Evolutionary conservation across 768 basidiomycete genomes (phyloP).

Genomic region (Mycena chlorophos): DNA sequence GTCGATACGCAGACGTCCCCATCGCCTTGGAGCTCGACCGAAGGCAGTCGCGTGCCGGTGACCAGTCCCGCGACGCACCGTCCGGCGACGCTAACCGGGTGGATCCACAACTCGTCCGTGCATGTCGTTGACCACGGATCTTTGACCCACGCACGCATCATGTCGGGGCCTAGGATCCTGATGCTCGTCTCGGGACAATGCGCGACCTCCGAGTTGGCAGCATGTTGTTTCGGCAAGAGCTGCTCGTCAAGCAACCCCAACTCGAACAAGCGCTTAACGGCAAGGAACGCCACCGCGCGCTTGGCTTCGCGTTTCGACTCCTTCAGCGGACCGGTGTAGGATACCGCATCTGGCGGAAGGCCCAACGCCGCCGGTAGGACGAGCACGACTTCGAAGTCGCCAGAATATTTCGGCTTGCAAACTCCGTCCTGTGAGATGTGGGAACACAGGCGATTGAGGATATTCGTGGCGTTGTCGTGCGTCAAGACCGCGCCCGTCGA

Average conservation of each 20-base stretch:
- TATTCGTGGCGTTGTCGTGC: constrained; percentile 69
- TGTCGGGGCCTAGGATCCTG: constrained; percentile 49
- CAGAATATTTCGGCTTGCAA: constrained; percentile 60
- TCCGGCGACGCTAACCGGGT: constrained; percentile 56
- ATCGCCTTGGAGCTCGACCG: constrained; percentile 43
- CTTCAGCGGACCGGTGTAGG: constrained; percentile 58
- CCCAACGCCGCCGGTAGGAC: constrained; percentile 68
- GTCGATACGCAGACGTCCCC: no score
- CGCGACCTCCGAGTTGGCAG: constrained; percentile 56
- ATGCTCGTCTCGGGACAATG: constrained; percentile 42
- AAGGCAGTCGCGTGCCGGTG: constrained; percentile 59
- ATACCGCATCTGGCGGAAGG: constrained; percentile 52
- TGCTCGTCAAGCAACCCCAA: constrained; percentile 83
- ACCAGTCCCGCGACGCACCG: constrained; percentile 59
- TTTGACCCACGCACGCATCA: constrained; percentile 59
- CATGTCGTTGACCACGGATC: constrained; percentile 65
- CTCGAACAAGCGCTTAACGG: constrained; percentile 65
- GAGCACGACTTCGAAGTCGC: constrained; percentile 59
- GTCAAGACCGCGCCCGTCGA: constrained; percentile 78
- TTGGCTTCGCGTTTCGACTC: constrained; percentile 79
- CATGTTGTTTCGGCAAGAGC: constrained; percentile 66
- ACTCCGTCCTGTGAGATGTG: constrained; percentile 67
- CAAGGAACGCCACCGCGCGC: constrained; percentile 78
- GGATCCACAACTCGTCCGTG: constrained; percentile 56
- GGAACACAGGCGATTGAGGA: constrained; percentile 76